These are phyloP conservation scores for Marsdenia floribunda DNA, from an alignment of 257 asterid species.

Conservation along the genomic window DNA sequence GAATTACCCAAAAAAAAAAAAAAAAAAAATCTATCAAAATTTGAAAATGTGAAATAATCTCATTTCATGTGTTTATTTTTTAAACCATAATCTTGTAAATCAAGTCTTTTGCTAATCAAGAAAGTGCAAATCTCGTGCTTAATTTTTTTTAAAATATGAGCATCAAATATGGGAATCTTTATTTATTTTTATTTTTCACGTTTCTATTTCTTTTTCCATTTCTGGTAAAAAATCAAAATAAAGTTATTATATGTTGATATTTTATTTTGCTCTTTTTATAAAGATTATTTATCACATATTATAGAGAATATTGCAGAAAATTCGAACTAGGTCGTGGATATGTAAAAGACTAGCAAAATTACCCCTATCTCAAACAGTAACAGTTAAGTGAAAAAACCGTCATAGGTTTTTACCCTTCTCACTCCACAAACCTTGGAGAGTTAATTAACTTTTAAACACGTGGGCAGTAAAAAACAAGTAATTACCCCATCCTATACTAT, in stretches of 20 bases:
- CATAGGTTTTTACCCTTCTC: background rate
- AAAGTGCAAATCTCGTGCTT: constrained; percentile 5
- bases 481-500: background rate
- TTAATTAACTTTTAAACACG: constrained; percentile 17
- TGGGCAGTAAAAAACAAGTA: constrained; percentile 18
- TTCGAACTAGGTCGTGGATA: no score
- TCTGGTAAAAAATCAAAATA: no score
- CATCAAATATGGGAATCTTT: background rate
- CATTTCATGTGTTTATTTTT: background rate
- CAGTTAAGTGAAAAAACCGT: constrained; percentile 10
- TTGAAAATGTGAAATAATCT: background rate
- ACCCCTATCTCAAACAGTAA: background rate
- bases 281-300: no score
- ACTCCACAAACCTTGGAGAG: constrained; percentile 20
- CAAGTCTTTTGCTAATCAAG: background rate
- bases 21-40: background rate
- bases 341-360: background rate
- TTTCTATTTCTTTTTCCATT: no score
- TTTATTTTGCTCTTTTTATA: no score
- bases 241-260: no score
- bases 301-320: no score
- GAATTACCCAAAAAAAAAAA: no score
- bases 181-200: background rate
- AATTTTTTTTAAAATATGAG: background rate
- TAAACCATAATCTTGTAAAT: background rate